Evolutionary conservation across 257 asterid genomes (phyloP), one percentile per base, ranked within the genome.

Genomic region (Ajuga chamaepitys): DNA sequence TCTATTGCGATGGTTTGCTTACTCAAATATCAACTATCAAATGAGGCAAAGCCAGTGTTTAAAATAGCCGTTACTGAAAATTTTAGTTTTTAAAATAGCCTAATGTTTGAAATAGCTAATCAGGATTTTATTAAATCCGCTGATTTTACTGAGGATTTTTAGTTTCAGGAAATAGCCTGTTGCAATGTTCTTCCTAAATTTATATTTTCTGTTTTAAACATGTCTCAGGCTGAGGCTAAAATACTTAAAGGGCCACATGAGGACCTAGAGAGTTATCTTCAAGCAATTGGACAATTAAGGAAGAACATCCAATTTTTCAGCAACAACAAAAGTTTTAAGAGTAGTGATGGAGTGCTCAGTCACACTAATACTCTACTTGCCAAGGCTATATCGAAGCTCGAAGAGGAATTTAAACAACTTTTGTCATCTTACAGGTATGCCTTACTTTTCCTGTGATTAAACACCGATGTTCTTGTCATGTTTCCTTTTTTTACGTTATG

Each of bases 211-310:
- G 30, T 42, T 56, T 32, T 30, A 58, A 26, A 66, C 62, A 17
- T 61, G 50, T 70, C 26, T 22, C 62, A 94, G 99, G 99, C 96
- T 13, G 99, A 94, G 80, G 95, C 87, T 58, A 94, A 90, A 82
- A 94, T 94, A 80, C 89, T 89, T 47, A 89, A 88, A 77, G 99
- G 99, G 60, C 99, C 99, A 50, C 96, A 86, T 40, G 99, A 90
- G 74, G 97, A 94, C 80, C 90, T 94, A 37, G 99, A 90, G 74
- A 88, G 93, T 79, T 94, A 94, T 74, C 97, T 94, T 72, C 78
- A 84, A 79, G 99, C 99, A 57, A 90, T 94, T 70, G 97, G 83
- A 66, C 99, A 94, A 66, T 79, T 94, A 70, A 80, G 95, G 74
- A 85, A 76, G 75, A 94, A 94, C 69, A 83, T 94, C 70, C 75